Evolutionary conservation across 1,139 yeast species (phyloP).

Genomic region (Saccharomycopsis hybrid): DNA sequence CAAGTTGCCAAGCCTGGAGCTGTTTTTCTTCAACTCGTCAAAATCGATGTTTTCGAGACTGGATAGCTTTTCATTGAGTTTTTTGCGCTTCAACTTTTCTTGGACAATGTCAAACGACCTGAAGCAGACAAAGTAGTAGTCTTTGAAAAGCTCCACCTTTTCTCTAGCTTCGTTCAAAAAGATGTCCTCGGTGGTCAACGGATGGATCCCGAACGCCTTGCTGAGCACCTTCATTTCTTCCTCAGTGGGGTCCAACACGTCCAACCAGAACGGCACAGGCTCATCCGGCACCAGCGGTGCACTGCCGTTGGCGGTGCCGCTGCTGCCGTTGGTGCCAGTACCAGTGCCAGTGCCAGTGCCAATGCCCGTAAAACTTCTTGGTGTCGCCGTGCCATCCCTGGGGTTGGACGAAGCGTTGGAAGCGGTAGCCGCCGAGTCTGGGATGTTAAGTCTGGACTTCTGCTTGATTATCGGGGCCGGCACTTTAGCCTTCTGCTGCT

Average conservation of each 20-base stretch:
- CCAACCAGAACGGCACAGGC: slow-evolving; percentile 77
- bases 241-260: slow-evolving; percentile 87
- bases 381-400: slow-evolving; percentile 12
- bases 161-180: slow-evolving; percentile 91
- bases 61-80: slow-evolving; percentile 19
- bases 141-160: slow-evolving; percentile 85
- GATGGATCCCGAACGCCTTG: slow-evolving; percentile 91
- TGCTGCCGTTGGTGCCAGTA: not conserved
- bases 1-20: not conserved
- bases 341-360: not conserved
- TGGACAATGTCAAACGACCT: slow-evolving; percentile 88
- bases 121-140: slow-evolving; percentile 88
- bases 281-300: slow-evolving; percentile 21
- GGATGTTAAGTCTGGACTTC: not conserved
- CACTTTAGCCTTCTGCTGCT: slow-evolving; percentile 25
- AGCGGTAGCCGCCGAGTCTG: not conserved
- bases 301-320: not conserved
- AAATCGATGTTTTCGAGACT: slow-evolving; percentile 19
- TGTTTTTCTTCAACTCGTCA: slow-evolving; percentile 13
- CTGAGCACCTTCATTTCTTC: slow-evolving; percentile 93
- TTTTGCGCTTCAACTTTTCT: slow-evolving; percentile 44
- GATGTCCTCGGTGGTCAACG: slow-evolving; percentile 93
- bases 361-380: slow-evolving; percentile 5
- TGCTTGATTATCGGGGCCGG: slow-evolving; percentile 20
- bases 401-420: not conserved